phyloP scores from a whole-genome alignment of 1,139 yeast genomes.

The Suhomyces anneliseae region DNA sequence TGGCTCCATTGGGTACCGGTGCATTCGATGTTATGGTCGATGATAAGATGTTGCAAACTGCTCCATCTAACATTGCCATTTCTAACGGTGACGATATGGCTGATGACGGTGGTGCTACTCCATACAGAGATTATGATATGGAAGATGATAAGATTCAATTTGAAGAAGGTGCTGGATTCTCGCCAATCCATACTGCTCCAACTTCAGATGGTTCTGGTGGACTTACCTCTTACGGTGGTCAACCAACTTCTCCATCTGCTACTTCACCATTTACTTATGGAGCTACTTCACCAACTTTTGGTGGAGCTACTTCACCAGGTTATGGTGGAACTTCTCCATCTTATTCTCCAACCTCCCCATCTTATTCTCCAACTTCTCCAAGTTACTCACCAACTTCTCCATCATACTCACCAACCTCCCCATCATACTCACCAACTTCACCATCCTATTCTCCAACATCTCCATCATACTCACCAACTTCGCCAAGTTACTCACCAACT shows the following conservation, averaged over 20 bases:
- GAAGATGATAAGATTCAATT: slow-evolving; percentile 72
- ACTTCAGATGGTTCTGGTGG: slow-evolving; percentile 84
- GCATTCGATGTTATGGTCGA: slow-evolving; percentile 95
- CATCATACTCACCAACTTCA: slow-evolving; percentile 71
- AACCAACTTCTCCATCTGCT: slow-evolving; percentile 54
- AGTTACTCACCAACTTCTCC: slow-evolving; percentile 75
- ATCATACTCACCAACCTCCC: slow-evolving; percentile 71
- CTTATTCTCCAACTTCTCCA: slow-evolving; percentile 64
- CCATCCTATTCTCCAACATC: slow-evolving; percentile 74
- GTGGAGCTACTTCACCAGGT: slow-evolving; percentile 68
- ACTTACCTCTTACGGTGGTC: slow-evolving; percentile 85
- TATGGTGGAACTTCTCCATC: slow-evolving; percentile 55
- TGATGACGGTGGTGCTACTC: slow-evolving; percentile 90
- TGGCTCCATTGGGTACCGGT: slow-evolving; percentile 99
- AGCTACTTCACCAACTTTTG: slow-evolving; percentile 47
- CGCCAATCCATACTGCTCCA: slow-evolving; percentile 91
- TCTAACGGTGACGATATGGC: slow-evolving; percentile 26
- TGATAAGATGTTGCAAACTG: slow-evolving; percentile 75
- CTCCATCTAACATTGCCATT: slow-evolving; percentile 56
- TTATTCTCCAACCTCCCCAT: slow-evolving; percentile 43
- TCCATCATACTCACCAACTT: slow-evolving; percentile 70
- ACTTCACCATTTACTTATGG: slow-evolving; percentile 56
- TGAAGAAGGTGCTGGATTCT: slow-evolving; percentile 86
- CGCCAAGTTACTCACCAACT: slow-evolving; percentile 59
- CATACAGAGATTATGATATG: slow-evolving; percentile 81